phyloP scores from a whole-genome alignment of 164 flowering plant genomes.

The Chloranthus sessilifolius region DNA sequence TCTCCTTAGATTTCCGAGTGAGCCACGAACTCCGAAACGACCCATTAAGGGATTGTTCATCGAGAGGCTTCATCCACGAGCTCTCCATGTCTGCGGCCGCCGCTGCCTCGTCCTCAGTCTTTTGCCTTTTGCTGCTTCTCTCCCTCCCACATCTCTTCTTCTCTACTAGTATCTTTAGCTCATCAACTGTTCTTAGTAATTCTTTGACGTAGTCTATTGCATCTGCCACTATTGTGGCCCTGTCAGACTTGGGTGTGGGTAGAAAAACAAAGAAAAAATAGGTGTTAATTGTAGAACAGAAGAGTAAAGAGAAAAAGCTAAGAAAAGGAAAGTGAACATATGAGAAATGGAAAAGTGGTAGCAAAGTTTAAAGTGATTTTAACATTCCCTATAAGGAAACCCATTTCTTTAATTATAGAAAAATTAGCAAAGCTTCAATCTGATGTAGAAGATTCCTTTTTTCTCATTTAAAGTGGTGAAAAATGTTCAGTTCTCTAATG shows the following conservation, averaged over 20 bases:
- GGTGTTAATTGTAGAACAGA: not conserved
- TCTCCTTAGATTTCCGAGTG: constrained; percentile 80
- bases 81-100: constrained; percentile 28
- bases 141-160: constrained; percentile 60
- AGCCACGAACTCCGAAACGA: constrained; percentile 84
- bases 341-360: too few species aligned
- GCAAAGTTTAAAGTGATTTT: too few species aligned
- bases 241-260: constrained; percentile 47
- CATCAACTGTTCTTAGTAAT: constrained; percentile 63
- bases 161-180: constrained; percentile 70
- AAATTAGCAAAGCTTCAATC: too few species aligned
- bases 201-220: constrained; percentile 88
- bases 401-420: too few species aligned
- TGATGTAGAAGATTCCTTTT: too few species aligned
- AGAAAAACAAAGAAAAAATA: not conserved
- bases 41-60: constrained; percentile 41
- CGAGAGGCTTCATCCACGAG: constrained; percentile 25
- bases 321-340: too few species aligned
- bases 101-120: constrained; percentile 34
- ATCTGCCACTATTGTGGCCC: constrained; percentile 84
- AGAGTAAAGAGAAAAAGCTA: not conserved
- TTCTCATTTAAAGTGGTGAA: too few species aligned
- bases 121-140: constrained; percentile 52
- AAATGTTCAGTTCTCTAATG: too few species aligned
- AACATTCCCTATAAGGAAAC: too few species aligned